Evolutionary conservation across 495 filamentous ascomycete genomes (phyloP), one percentile per base, ranked within the genome.

Genomic region (Trichoderma parareesei): DNA sequence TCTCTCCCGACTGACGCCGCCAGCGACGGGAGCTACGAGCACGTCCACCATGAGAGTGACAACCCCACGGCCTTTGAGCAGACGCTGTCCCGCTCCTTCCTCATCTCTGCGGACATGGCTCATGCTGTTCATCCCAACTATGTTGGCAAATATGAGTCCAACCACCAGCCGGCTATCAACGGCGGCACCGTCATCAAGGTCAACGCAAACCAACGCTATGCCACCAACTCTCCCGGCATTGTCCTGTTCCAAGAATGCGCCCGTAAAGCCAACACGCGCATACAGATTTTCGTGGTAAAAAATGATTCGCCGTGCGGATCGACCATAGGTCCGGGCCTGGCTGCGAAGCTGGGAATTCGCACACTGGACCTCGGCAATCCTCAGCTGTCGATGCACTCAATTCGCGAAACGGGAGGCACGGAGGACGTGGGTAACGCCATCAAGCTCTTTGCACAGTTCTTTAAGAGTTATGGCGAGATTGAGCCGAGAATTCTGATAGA

Each of bases 311-410:
- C 88, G 63, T 99, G 94, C 71, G 94, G 94, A 61, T 90, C 90
- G 76, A 99, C 94, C 40, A 99, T 99, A 71, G 94, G 94, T 0
- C 94, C 94, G 13, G 96, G 96, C 91, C 79, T 98, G 46, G 87
- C 87, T 55, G 92, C 93, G 4, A 86, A 86, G 48, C 75, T 98
- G 67, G 94, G 94, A 37, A 85, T 89, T 42, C 81, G 94, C 60
- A 98, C 95, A 1, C 76, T 99, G 62, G 94, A 99, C 73, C 74
- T 99, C 67, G 94, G 94, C 3, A 98, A 97, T 73, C 86, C 94
- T n/a, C 95, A 98, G 76, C 76, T 98, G 65, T 89, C 86, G 72
- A 99, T 99, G 94, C 94, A 99, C 74, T 93, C 89, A 71, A 97
- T 98, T 69, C 84, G 94, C 44, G 94, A 99, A 82, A 96, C 89